Evolutionary conservation across 2,329 filamentous ascomycete species (phyloP), one percentile per base, ranked within the genome.

Genomic region (Trichoderma endophyticum): DNA sequence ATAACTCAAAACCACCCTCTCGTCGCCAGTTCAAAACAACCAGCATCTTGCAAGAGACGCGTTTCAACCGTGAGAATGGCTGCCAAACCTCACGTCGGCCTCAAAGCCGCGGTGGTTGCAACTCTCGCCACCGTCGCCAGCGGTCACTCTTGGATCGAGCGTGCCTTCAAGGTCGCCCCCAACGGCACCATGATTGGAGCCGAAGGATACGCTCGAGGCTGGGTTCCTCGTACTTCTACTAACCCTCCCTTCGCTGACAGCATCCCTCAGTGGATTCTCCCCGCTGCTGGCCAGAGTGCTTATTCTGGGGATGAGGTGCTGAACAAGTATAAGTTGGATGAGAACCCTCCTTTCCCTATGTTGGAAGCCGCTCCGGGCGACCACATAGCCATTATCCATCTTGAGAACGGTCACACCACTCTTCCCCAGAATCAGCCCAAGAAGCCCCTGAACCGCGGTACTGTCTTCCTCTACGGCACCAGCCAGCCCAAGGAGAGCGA

Each of bases 91-190:
- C 57, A 34, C n/a, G n/a, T 54, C 67, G 75, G 77, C 71, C 72
- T 80, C 43, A 74, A 72, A 70, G 74, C 73, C 21, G 72, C 76
- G 51, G 68, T 76, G 4, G 72, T 84, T 36, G 74, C 83, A 30
- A 78, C 82, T 51, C 74, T 83, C 62, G 75, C 74, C 11, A 72
- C 72, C 43, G 68, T 76, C 6, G 80, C 77, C 39, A 75, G 75
- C 30, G 91, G 89, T 43, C 95, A 98, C 82, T 92, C 90, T 21
- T 98, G 95, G 95, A 87, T 95, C 62, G 94, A 98, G 82, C 85
- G 91, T 77, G 85, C 95, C 64, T 88, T 86, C 73, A 89, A 90
- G 71, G 90, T 98, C 79, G 88, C 90, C 68, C 80, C 88, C 32
- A 92, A 94, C 77, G 95, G 94, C 70, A 89, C 89, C 39, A 93